phyloP scores from a whole-genome alignment of 139 green algal genomes.

The Coelastrella sp. region DNA sequence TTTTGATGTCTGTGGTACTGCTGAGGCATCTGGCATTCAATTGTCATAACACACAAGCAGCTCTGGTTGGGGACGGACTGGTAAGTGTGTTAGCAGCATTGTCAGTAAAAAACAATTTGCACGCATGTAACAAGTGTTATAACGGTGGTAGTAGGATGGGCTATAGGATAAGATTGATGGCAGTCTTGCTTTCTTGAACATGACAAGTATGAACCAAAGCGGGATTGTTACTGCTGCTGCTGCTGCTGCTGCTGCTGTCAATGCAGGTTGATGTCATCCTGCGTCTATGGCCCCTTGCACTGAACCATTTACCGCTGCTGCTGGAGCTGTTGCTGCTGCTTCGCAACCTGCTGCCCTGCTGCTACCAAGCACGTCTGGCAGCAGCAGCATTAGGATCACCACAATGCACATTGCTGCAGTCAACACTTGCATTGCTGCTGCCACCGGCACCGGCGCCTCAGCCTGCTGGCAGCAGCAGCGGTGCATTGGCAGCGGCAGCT shows the following conservation, averaged over 20 bases:
- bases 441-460: not conserved
- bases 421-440: conserved; percentile 37
- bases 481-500: not conserved
- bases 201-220: no score
- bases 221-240: not conserved
- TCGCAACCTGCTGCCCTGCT: conserved; percentile 57
- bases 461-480: conserved; percentile 29
- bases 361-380: conserved; percentile 46
- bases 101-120: no score
- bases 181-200: no score
- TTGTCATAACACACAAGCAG: conserved; percentile 18
- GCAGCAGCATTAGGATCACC: conserved; percentile 8
- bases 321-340: conserved; percentile 65
- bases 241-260: not conserved
- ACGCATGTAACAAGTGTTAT: no score
- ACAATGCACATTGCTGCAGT: conserved; percentile 31
- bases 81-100: no score
- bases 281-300: conserved; percentile 24
- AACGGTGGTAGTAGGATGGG: no score
- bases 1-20: conserved; percentile 53
- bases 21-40: conserved; percentile 60
- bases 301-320: conserved; percentile 46
- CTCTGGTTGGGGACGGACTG: conserved; percentile 50
- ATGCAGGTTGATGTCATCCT: conserved; percentile 11
- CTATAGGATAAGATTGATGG: no score